A percentile compares a stretch with the other conserved stretches of the same genome.
Evolutionary conservation across 176 grass and related monocot genomes (phyloP).

Genomic region (Oryza longistaminata): DNA sequence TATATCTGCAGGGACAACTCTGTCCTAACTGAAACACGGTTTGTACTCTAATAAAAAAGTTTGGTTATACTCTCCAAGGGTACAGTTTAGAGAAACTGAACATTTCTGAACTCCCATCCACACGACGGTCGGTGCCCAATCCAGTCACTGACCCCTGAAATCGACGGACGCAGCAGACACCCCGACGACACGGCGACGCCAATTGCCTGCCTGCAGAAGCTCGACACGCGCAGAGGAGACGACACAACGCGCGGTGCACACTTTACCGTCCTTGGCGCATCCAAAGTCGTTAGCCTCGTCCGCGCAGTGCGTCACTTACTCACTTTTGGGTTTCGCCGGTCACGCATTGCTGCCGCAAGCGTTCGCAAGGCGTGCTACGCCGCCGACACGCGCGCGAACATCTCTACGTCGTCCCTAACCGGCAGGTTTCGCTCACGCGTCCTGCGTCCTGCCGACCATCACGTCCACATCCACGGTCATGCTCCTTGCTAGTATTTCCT

Average conservation of each 20-base stretch:
- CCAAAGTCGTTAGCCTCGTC: not conserved
- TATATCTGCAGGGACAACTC: not conserved
- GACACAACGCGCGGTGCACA: not conserved
- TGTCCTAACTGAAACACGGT: not conserved
- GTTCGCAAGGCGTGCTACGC: not conserved
- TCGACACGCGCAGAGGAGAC: slow-evolving; percentile 12
- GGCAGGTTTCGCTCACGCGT: not conserved
- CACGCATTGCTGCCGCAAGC: not conserved
- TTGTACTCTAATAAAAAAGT: not conserved
- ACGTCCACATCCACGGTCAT: not conserved
- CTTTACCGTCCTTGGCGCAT: not conserved
- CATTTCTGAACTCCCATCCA: not conserved
- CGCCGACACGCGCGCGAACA: not conserved
- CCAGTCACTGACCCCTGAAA: not conserved
- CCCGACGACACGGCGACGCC: not conserved
- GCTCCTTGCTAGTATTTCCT: not conserved
- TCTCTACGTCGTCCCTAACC: not conserved
- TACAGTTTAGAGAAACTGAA: not conserved
- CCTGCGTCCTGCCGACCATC: slow-evolving; percentile 24
- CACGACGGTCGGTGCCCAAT: not conserved
- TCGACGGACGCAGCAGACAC: slow-evolving; percentile 1
- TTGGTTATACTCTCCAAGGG: not conserved
- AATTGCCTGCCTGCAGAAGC: not conserved
- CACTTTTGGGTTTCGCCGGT: not conserved
- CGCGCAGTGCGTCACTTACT: not conserved